Evolutionary conservation across 345 rosid species (phyloP).

Genomic region (Citropsis articulata): DNA sequence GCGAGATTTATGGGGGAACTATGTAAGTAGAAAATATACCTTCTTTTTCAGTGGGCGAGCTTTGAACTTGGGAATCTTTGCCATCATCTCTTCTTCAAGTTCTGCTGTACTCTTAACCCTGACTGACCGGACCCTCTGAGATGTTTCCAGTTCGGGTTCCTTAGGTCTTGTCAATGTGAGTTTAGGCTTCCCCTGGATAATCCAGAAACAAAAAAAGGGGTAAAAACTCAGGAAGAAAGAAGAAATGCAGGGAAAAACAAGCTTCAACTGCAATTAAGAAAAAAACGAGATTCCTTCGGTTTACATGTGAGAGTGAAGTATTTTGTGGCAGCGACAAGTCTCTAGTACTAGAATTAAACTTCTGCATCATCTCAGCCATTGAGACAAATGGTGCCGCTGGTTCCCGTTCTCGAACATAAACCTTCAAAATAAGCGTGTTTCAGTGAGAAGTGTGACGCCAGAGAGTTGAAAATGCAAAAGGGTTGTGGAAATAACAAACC

Average conservation of each 20-base stretch:
- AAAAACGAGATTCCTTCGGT: background rate
- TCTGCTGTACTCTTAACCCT: constrained; percentile 85
- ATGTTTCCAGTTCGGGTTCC: constrained; percentile 90
- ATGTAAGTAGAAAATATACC: constrained; percentile 38
- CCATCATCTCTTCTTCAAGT: constrained; percentile 98
- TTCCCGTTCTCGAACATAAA: constrained; percentile 65
- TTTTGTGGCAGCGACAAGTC: constrained; percentile 56
- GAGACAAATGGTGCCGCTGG: constrained; percentile 55
- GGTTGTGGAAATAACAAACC: constrained; percentile 37
- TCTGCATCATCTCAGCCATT: constrained; percentile 81
- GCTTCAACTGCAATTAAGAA: background rate
- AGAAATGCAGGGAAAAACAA: background rate
- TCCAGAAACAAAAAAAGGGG: constrained; percentile 5
- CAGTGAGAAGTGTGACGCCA: background rate
- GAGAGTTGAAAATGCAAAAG: background rate
- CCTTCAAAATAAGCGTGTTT: constrained; percentile 25
- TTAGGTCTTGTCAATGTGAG: constrained; percentile 88
- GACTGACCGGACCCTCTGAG: constrained; percentile 78
- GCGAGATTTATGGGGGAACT: background rate
- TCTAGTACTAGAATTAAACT: constrained; percentile 83
- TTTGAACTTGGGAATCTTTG: constrained; percentile 93
- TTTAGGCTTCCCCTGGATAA: constrained; percentile 50
- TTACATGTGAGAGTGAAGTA: constrained; percentile 43
- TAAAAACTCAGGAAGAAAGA: background rate
- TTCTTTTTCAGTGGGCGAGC: constrained; percentile 96